These are phyloP conservation scores for Auricularia cornea DNA, from an alignment of 768 basidiomycete genomes.

Conservation along the genomic window DNA sequence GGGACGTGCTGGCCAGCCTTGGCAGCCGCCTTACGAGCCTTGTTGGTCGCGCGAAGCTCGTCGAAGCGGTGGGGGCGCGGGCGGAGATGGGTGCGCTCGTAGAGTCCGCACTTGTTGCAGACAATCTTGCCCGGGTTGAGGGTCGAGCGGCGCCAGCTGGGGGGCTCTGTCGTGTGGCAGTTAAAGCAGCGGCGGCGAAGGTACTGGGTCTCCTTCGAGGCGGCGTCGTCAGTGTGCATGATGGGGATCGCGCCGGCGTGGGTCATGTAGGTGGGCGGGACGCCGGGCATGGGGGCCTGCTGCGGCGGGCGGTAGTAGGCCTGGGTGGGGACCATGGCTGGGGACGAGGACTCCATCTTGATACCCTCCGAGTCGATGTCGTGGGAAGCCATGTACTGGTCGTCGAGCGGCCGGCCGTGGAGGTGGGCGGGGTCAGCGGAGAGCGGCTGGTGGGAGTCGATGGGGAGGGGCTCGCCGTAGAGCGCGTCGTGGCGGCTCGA, in stretches of 20 bases:
- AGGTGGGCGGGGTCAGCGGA: slow-evolving; percentile 25
- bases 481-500: slow-evolving; percentile 27
- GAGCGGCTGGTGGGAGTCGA: slow-evolving; percentile 33
- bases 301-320: slow-evolving; percentile 35
- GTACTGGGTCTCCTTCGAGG: slow-evolving; percentile 85
- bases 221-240: slow-evolving; percentile 85
- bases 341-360: slow-evolving; percentile 57
- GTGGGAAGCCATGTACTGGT: slow-evolving; percentile 26
- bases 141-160: slow-evolving; percentile 79
- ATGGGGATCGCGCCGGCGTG: slow-evolving; percentile 50
- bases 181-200: slow-evolving; percentile 83
- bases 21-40: slow-evolving; percentile 55
- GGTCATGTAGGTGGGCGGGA: slow-evolving; percentile 29
- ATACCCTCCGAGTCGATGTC: slow-evolving; percentile 34
- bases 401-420: slow-evolving; percentile 20
- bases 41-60: slow-evolving; percentile 80
- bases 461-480: slow-evolving; percentile 32
- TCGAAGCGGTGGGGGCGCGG: slow-evolving; percentile 80
- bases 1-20: slow-evolving; percentile 10
- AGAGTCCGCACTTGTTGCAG: slow-evolving; percentile 89
- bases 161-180: slow-evolving; percentile 87
- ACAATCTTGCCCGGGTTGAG: slow-evolving; percentile 86
- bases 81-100: slow-evolving; percentile 81
- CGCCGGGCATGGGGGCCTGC: slow-evolving; percentile 21
- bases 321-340: slow-evolving; percentile 59